Evolutionary conservation across 2,329 filamentous ascomycete genomes (phyloP).

Genomic region (Talaromyces sp.): DNA sequence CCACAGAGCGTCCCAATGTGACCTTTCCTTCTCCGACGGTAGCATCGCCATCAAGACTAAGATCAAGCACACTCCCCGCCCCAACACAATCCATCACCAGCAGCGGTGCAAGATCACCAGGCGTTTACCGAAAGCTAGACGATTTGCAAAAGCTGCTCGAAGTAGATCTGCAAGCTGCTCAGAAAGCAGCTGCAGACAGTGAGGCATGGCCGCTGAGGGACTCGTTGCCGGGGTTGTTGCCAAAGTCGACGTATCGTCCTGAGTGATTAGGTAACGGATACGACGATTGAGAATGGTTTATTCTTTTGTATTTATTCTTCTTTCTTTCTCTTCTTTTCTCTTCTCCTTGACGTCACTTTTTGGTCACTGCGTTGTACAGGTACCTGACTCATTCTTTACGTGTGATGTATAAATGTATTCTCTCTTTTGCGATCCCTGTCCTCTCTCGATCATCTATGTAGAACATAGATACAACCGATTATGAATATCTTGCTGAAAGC

Average conservation of each 20-base stretch:
- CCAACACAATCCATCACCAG: not conserved
- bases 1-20: not conserved
- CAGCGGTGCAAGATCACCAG: slow-evolving; percentile 1
- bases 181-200: slow-evolving; percentile 3
- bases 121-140: slow-evolving; percentile 4
- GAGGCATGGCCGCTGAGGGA: slow-evolving; percentile 10
- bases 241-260: slow-evolving; percentile 11
- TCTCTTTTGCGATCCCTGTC: not conserved
- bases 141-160: slow-evolving; percentile 6
- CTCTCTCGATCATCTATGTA: not conserved
- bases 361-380: not conserved
- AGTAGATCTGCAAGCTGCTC: slow-evolving; percentile 5
- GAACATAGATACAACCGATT: not conserved
- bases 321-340: not conserved
- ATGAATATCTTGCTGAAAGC: not conserved
- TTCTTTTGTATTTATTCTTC: not conserved
- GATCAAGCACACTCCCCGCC: slow-evolving; percentile 2
- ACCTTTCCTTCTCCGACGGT: not conserved
- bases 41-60: not conserved
- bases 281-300: not conserved
- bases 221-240: slow-evolving; percentile 1
- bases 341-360: not conserved
- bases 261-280: not conserved
- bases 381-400: not conserved
- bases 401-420: not conserved